Base-by-base conservation (phyloP, 352 stramenopile genomes). In the Phytophthora agathidicida region DNA sequence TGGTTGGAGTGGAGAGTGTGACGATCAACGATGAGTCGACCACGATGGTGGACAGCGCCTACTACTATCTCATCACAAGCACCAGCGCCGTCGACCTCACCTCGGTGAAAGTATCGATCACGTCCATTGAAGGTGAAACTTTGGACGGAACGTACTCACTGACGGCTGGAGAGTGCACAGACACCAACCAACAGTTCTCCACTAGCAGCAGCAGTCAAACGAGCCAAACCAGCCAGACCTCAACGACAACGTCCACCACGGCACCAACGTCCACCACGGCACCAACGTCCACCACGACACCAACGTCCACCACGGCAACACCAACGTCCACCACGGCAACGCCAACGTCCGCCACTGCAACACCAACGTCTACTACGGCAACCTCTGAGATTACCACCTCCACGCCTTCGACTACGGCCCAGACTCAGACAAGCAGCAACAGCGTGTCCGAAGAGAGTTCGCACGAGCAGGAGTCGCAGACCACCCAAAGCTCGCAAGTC, bases 11-110 rank as follows among this genome's bases (percentile, higher is more conserved):
- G 32, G 38, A 66, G 41, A 79, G 53, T 22, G 69, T 90, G 35
- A 81, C 59, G 50, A 82, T 90, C 61, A 84, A 85, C 41, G 73
- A 73, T 31, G 52, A 69, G 35, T 30, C 67, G 9, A 86, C 77
- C 2, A 80, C 64, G 3, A 88, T 88, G 73, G 51, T 90, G 35
- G 68, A 66, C 64, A 80, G 73, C 23, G 77, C 77, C 13, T 89
- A 79, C 56, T 89, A 89, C 70, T 89, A 79, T 57, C 22, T 84
- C 11, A 44, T 81, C 13, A 50, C 73, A 33, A 69, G 50, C 24
- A 68, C 43, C 32, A 71, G 35, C 42, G 53, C 52, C 3, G 45
- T 70, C 6, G 74, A 83, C 26, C 45, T 84, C 24, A 68, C 65
- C 27, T 50, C 53, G 0, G 59, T 84, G 22, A 41, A 61, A 4